Evolutionary conservation across 2,329 filamentous ascomycete species (phyloP).

Genomic region (Cercospora beticola): DNA sequence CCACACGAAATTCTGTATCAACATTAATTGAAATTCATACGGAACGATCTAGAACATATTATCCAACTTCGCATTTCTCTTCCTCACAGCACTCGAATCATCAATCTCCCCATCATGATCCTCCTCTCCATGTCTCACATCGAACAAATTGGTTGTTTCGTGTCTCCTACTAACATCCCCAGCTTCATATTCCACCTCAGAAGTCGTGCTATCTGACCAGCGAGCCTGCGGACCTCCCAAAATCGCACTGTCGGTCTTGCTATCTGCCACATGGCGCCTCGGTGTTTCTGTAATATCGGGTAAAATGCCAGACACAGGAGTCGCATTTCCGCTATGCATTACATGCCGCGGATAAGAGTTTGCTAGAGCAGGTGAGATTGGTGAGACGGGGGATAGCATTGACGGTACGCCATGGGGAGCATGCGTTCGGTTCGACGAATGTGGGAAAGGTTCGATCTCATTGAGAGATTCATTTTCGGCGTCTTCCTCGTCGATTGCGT

Average conservation of each 20-base stretch:
- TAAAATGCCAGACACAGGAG: slow-evolving; percentile 1
- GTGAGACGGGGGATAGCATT: neutral
- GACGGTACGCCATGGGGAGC: neutral
- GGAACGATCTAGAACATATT: neutral
- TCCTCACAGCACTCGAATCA: neutral
- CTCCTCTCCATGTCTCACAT: neutral
- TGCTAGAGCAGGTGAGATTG: neutral
- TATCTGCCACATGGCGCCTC: neutral
- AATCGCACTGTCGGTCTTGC: neutral
- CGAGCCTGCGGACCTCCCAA: neutral
- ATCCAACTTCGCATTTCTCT: neutral
- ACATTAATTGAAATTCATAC: neutral
- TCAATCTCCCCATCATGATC: neutral
- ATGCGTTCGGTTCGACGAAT: neutral
- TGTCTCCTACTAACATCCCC: slow-evolving; percentile 15
- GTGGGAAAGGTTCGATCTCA: neutral
- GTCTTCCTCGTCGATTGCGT: slow-evolving; percentile 2
- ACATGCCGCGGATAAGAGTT: neutral
- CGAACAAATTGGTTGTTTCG: slow-evolving; percentile 12
- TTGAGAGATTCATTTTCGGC: neutral
- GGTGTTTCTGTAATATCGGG: slow-evolving; percentile 1
- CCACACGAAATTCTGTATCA: neutral
- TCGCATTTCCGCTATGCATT: neutral
- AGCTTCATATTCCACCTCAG: neutral
- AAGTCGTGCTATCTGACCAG: slow-evolving; percentile 9